Percentiles rank a stretch among this genome's conserved stretches.
Evolutionary conservation across 192 early-diverging fungal genomes (phyloP).

Genomic region (Backusella mclennaniae): DNA sequence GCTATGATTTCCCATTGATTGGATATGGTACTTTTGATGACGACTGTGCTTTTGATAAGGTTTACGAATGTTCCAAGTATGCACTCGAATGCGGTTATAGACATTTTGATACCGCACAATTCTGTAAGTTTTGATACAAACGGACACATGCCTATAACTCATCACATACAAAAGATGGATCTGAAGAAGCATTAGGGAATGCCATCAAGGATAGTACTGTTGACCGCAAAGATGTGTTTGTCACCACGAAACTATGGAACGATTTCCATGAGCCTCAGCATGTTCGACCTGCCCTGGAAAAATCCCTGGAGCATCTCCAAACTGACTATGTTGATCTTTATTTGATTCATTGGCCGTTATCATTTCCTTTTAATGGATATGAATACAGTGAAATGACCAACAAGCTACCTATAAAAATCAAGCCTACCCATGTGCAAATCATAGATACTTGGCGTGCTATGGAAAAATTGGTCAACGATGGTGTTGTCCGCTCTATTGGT

Average conservation of each 20-base stretch:
- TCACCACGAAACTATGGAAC: conserved; percentile 75
- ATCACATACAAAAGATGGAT: conserved; percentile 40
- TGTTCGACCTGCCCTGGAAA: conserved; percentile 57
- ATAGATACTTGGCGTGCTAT: conserved; percentile 68
- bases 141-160: too few relatives aligned
- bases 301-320: conserved; percentile 64
- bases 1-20: conserved; percentile 23
- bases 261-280: conserved; percentile 60
- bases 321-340: conserved; percentile 81
- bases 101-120: conserved; percentile 52
- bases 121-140: conserved; percentile 20
- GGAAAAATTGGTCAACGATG: conserved; percentile 64
- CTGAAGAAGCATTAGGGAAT: conserved; percentile 75
- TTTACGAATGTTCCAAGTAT: conserved; percentile 19
- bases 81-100: conserved; percentile 54
- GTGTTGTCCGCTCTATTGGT: conserved; percentile 50
- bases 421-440: conserved; percentile 8
- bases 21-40: conserved; percentile 22
- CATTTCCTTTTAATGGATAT: conserved; percentile 39
- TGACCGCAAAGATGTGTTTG: conserved; percentile 68
- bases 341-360: conserved; percentile 81
- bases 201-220: conserved; percentile 57
- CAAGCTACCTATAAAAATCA: conserved; percentile 3
- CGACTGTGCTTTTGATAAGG: conserved; percentile 10
- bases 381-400: background rate